These are phyloP conservation scores for Marasmius sp. DNA, from an alignment of 1,284 basidiomycete genomes.

Conservation along the genomic window DNA sequence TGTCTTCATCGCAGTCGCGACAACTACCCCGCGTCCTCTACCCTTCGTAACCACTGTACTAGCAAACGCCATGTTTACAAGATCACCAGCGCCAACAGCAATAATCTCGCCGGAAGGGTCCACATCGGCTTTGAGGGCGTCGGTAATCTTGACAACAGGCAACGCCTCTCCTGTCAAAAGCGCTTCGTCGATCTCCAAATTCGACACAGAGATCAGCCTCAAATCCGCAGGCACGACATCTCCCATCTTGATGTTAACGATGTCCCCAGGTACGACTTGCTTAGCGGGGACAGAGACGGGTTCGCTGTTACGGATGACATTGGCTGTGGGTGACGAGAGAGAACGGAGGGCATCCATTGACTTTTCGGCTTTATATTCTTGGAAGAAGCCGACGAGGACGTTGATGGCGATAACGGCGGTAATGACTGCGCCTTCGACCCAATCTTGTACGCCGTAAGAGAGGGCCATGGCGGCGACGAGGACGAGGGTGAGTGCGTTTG, in stretches of 20 bases:
- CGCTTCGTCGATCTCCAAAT: conserved; percentile 63
- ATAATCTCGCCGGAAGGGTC: conserved; percentile 13
- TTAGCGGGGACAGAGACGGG: conserved; percentile 52
- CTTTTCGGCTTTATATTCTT: conserved; percentile 57
- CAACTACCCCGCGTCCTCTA: conserved; percentile 57
- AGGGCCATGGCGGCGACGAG: conserved; percentile 61
- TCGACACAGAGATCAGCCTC: conserved; percentile 31
- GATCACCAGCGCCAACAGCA: conserved; percentile 49
- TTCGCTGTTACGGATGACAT: conserved; percentile 54
- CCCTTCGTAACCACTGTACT: conserved; percentile 68
- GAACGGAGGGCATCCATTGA: conserved; percentile 58
- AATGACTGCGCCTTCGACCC: conserved; percentile 66
- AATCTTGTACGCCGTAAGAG: conserved; percentile 64
- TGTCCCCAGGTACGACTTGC: conserved; percentile 64
- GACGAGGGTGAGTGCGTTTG: conserved; percentile 38
- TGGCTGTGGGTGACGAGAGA: conserved; percentile 62
- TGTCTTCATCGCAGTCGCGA: conserved; percentile 66
- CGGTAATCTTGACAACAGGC: conserved; percentile 58
- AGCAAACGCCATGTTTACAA: conserved; percentile 54
- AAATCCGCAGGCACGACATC: conserved; percentile 63
- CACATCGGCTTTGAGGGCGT: conserved; percentile 24
- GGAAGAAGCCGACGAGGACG: conserved; percentile 46
- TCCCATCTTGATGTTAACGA: conserved; percentile 55
- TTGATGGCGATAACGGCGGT: conserved; percentile 61
- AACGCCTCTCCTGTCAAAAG: conserved; percentile 70